Percentiles rank a stretch among this genome's conserved stretches.
These are phyloP conservation scores for Chytriomyces confervae DNA, from an alignment of 192 early-diverging fungal species.

Conservation along the genomic window DNA sequence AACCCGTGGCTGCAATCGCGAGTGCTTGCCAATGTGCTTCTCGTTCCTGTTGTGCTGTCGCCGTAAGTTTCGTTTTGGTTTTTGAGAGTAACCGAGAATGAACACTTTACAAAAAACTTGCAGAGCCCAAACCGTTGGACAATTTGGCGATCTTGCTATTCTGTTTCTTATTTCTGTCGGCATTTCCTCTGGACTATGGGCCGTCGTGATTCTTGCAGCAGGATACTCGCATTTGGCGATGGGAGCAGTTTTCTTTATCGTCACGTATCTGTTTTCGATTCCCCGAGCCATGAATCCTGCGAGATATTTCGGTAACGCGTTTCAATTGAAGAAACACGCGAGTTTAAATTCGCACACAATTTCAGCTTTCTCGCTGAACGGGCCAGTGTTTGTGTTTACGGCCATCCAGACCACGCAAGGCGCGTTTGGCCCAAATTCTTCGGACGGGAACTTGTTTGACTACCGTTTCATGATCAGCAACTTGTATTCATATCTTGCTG, in stretches of 20 bases:
- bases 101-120: background rate
- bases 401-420: background rate
- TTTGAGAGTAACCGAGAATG: background rate
- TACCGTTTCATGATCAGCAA: background rate
- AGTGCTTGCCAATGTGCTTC: background rate
- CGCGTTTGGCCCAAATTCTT: slow-evolving; percentile 10
- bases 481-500: slow-evolving; percentile 3
- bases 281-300: slow-evolving; percentile 10
- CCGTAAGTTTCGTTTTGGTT: slow-evolving; percentile 5
- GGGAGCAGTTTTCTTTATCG: background rate
- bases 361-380: background rate
- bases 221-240: background rate
- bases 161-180: slow-evolving; percentile 3
- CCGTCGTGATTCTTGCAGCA: background rate
- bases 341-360: background rate
- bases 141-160: slow-evolving; percentile 6
- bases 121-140: slow-evolving; percentile 9
- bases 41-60: slow-evolving; percentile 13
- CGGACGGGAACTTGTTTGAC: background rate
- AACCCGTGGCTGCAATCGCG: slow-evolving; percentile 3
- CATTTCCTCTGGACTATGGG: background rate
- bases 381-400: slow-evolving; percentile 11
- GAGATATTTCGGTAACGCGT: background rate
- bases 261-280: background rate
- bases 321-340: background rate